Conservation (phyloP, 768 basidiomycete species). For the Nidularia pulvinata region DNA sequence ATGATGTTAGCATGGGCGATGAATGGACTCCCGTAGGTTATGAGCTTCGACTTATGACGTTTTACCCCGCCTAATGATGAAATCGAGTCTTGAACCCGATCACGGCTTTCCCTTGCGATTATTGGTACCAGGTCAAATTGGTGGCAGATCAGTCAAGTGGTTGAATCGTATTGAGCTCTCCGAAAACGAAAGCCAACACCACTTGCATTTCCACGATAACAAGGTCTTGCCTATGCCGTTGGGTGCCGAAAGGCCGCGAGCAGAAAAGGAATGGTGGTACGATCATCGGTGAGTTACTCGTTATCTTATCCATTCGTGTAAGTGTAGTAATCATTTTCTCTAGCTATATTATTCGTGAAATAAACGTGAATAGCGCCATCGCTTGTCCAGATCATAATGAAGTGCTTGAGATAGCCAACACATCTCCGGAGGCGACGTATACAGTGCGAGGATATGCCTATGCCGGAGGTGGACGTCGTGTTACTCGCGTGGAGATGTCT, state of each 20-base stretch:
- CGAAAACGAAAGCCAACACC: conserved; percentile 49
- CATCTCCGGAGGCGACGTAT: conserved; percentile 23
- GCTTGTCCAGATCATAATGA: conserved; percentile 58
- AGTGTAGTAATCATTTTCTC: background rate
- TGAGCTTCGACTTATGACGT: background rate
- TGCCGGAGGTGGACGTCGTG: conserved; percentile 55
- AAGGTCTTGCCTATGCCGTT: conserved; percentile 58
- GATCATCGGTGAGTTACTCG: conserved; percentile 34
- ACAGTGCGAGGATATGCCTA: conserved; percentile 58
- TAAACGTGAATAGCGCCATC: conserved; percentile 61
- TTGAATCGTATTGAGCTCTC: conserved; percentile 52
- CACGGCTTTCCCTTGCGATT: conserved; percentile 70
- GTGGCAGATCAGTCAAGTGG: conserved; percentile 65
- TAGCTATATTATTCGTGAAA: conserved; percentile 43
- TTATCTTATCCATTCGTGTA: background rate
- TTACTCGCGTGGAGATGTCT: conserved; percentile 59
- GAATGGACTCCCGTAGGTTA: conserved; percentile 47
- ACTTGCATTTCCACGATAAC: conserved; percentile 52
- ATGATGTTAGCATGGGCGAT: conserved; percentile 58
- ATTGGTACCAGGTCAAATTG: conserved; percentile 63
- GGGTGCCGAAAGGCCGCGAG: conserved; percentile 48
- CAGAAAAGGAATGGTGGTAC: conserved; percentile 55
- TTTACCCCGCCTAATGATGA: background rate
- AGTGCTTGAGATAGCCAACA: conserved; percentile 15
- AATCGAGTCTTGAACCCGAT: conserved; percentile 45